Evolutionary conservation across 495 filamentous ascomycete species (phyloP).

Genomic region (Cairneyella variabilis): DNA sequence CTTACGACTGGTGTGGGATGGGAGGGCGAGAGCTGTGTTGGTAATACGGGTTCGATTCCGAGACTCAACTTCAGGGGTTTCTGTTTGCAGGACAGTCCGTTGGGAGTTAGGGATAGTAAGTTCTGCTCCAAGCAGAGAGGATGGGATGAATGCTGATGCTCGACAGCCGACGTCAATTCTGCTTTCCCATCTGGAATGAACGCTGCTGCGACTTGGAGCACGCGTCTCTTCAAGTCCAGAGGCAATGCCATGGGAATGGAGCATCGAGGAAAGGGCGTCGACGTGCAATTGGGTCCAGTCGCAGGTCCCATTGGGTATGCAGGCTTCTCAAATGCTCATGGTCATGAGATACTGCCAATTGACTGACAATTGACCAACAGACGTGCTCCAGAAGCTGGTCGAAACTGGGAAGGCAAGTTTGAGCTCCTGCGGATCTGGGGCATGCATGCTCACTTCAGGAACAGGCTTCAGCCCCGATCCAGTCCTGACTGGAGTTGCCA

Average conservation of each 20-base stretch:
- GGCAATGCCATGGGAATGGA: conserved; percentile 79
- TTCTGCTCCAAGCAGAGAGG: not conserved
- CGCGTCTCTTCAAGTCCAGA: conserved; percentile 61
- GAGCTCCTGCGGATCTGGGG: not conserved
- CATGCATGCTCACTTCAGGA: not conserved
- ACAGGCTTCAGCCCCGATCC: conserved; percentile 66
- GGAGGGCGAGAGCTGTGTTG: conserved; percentile 30
- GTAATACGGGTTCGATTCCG: conserved; percentile 52
- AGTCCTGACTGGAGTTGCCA: conserved; percentile 68
- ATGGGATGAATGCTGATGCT: not conserved
- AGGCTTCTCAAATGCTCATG: not conserved
- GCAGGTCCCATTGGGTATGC: conserved; percentile 70
- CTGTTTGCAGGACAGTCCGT: conserved; percentile 87
- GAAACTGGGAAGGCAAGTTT: conserved; percentile 72
- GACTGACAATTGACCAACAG: not conserved
- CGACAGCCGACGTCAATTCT: conserved; percentile 65
- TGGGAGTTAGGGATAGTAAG: conserved; percentile 73
- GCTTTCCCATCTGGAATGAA: conserved; percentile 82
- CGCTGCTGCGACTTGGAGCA: conserved; percentile 68
- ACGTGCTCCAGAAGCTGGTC: conserved; percentile 69
- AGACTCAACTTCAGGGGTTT: conserved; percentile 76
- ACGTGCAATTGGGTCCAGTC: conserved; percentile 84
- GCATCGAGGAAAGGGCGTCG: conserved; percentile 77
- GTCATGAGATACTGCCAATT: not conserved
- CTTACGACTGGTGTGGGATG: conserved; percentile 82